These are phyloP conservation scores for Phytophthora ohioensis DNA, from an alignment of 352 stramenopile species.

Conservation along the genomic window DNA sequence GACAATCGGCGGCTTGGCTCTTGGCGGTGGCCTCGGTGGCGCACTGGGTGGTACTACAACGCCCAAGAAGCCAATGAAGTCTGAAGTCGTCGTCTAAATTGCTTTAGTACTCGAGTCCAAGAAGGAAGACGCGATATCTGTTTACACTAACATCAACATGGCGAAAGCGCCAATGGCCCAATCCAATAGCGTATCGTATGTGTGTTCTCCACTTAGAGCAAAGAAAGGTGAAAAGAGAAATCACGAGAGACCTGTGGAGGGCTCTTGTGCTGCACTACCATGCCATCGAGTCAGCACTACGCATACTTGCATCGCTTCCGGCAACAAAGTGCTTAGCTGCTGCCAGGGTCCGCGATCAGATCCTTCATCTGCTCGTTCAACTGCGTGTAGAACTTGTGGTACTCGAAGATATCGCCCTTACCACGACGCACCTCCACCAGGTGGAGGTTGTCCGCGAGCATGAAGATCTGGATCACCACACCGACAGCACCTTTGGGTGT, in stretches of 20 bases:
- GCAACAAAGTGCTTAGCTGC: constrained; percentile 26
- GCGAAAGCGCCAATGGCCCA: constrained; percentile 5
- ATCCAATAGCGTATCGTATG: constrained; percentile 36
- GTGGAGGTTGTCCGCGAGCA: constrained; percentile 85
- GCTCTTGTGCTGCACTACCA: constrained; percentile 9
- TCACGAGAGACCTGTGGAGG: background rate
- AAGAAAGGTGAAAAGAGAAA: constrained; percentile 36
- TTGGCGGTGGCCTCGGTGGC: constrained; percentile 46
- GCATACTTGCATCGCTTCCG: constrained; percentile 31
- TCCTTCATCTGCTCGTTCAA: constrained; percentile 90
- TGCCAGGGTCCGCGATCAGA: constrained; percentile 60
- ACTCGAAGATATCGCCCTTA: constrained; percentile 93
- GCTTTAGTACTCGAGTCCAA: background rate
- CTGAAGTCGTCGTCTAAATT: constrained; percentile 56
- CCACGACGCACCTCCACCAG: constrained; percentile 90
- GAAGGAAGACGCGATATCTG: constrained; percentile 3
- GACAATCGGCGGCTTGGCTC: constrained; percentile 73
- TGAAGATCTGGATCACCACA: constrained; percentile 92
- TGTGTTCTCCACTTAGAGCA: constrained; percentile 42
- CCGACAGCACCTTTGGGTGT: constrained; percentile 90
- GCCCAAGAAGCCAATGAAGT: constrained; percentile 31
- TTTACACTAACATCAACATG: constrained; percentile 31
- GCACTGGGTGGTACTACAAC: constrained; percentile 11
- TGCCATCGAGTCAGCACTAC: constrained; percentile 27
- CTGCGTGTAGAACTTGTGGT: constrained; percentile 92